phyloP scores from a whole-genome alignment of 495 filamentous ascomycete genomes.

The Rusavskia elegans region DNA sequence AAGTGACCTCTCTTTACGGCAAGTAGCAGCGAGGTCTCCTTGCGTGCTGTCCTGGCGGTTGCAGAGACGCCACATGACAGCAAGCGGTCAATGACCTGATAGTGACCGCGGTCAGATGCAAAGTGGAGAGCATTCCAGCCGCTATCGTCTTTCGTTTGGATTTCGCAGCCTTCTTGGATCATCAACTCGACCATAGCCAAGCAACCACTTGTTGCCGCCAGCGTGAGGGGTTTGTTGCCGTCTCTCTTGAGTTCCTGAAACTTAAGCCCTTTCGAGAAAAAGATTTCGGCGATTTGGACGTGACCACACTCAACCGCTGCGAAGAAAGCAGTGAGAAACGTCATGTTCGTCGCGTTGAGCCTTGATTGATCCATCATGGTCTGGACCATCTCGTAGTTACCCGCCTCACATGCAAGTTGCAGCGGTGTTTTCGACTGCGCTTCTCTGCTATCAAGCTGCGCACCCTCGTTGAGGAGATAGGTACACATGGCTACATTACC shows the following conservation, averaged over 20 bases:
- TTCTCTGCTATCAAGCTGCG: conserved; percentile 3
- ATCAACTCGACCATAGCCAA: conserved; percentile 4
- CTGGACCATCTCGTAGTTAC: conserved; percentile 1
- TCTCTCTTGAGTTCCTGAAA: conserved; percentile 1
- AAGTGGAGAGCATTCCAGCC: conserved; percentile 6
- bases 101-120: conserved; percentile 4
- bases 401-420: conserved; percentile 1
- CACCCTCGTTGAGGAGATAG: conserved; percentile 3
- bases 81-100: conserved; percentile 2
- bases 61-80: background rate
- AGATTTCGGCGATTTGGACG: conserved; percentile 1
- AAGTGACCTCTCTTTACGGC: conserved; percentile 9
- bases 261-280: background rate
- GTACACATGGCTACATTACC: conserved; percentile 2
- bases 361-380: conserved; percentile 1
- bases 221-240: background rate
- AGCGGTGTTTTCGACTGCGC: conserved; percentile 2
- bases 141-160: background rate
- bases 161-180: background rate
- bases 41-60: background rate
- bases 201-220: conserved; percentile 4
- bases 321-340: conserved; percentile 11
- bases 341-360: background rate
- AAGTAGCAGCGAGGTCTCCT: conserved; percentile 13
- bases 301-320: conserved; percentile 16